Conservation (phyloP, 2,329 filamentous ascomycete species). For the Scorias spongiosa region DNA sequence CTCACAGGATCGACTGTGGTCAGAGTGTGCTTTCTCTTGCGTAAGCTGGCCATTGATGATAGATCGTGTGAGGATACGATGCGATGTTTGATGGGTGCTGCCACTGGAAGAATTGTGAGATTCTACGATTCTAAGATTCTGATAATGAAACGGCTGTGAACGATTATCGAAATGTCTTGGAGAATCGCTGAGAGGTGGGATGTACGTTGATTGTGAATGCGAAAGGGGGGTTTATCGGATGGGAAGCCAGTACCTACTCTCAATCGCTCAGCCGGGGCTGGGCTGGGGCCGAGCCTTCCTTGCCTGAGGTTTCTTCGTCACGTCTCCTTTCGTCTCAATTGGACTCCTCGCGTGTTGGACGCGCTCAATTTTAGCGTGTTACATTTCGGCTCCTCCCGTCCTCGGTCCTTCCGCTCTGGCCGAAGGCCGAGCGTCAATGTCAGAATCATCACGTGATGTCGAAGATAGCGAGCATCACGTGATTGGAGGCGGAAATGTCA, state of each 20-base stretch:
- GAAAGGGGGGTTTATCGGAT: neutral
- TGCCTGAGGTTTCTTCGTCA: too few relatives aligned
- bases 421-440: neutral
- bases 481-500: too few relatives aligned
- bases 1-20: constrained; percentile 2
- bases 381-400: too few relatives aligned
- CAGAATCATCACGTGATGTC: too few relatives aligned
- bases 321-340: too few relatives aligned
- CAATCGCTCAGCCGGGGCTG: too few relatives aligned
- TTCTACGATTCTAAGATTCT: too few relatives aligned
- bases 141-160: too few relatives aligned
- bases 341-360: neutral
- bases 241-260: neutral
- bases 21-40: constrained; percentile 15
- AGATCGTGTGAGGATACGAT: neutral
- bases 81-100: neutral
- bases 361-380: neutral
- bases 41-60: constrained; percentile 11
- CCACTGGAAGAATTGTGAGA: too few relatives aligned
- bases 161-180: too few relatives aligned
- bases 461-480: too few relatives aligned
- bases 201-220: neutral
- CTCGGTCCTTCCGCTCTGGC: neutral
- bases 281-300: too few relatives aligned
- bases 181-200: neutral